These are phyloP conservation scores for Curvularia sp. DNA, from an alignment of 2,329 filamentous ascomycete genomes.

Conservation along the genomic window DNA sequence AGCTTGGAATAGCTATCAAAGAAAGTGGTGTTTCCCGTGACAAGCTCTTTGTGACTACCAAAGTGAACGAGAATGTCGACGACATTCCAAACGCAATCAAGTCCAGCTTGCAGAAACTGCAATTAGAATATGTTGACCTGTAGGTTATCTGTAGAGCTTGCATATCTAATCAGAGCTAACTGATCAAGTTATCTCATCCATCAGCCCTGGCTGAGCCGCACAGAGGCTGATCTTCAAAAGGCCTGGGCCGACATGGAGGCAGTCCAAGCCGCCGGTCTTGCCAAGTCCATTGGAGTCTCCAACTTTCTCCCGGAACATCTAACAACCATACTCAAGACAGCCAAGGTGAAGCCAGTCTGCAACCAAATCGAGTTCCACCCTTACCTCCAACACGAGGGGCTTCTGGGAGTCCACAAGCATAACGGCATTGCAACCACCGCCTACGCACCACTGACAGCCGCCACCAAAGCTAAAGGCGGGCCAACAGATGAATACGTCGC, in stretches of 20 bases:
- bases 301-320: constrained; percentile 64
- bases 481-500: constrained; percentile 62
- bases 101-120: constrained; percentile 64
- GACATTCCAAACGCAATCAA: constrained; percentile 65
- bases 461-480: constrained; percentile 62
- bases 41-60: constrained; percentile 63
- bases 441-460: constrained; percentile 58
- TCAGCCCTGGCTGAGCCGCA: constrained; percentile 63
- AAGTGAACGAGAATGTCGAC: constrained; percentile 60
- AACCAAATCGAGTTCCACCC: constrained; percentile 76
- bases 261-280: constrained; percentile 63
- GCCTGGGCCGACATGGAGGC: constrained; percentile 68
- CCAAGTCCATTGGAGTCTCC: constrained; percentile 68
- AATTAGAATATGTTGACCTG: constrained; percentile 68
- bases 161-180: constrained; percentile 1
- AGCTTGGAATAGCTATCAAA: constrained; percentile 58
- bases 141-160: constrained; percentile 42
- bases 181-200: constrained; percentile 65
- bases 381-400: constrained; percentile 67
- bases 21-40: constrained; percentile 54
- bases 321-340: constrained; percentile 60
- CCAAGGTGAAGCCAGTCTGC: constrained; percentile 64
- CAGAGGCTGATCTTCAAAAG: constrained; percentile 61
- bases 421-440: constrained; percentile 58
- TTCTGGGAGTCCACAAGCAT: constrained; percentile 62